phyloP scores from a whole-genome alignment of 2,329 filamentous ascomycete species.

The Aspergillus melleus region DNA sequence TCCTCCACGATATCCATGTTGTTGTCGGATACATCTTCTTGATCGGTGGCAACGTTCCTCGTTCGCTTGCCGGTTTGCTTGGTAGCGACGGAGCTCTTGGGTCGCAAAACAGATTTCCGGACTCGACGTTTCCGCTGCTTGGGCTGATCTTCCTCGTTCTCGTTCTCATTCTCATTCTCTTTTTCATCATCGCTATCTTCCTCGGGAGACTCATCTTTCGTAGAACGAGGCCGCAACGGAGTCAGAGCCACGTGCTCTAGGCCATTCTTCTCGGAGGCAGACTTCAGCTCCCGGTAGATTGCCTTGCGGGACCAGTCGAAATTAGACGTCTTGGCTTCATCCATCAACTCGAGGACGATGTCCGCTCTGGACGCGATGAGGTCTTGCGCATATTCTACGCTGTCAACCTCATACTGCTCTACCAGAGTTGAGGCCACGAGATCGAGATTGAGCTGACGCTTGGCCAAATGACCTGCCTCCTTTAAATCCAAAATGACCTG shows the following conservation, averaged over 20 bases:
- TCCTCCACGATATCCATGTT: constrained; percentile 31
- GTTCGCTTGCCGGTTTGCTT: constrained; percentile 45
- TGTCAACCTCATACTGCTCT: constrained; percentile 36
- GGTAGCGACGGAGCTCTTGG: constrained; percentile 40
- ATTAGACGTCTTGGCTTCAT: constrained; percentile 35
- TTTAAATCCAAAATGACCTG: constrained; percentile 39
- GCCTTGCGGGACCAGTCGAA: constrained; percentile 44
- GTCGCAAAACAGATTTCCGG: constrained; percentile 47
- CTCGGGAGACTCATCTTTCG: constrained; percentile 32
- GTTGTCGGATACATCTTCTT: constrained; percentile 29
- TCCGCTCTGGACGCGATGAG: constrained; percentile 36
- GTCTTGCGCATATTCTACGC: constrained; percentile 36
- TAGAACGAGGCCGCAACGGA: constrained; percentile 32
- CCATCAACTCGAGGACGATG: constrained; percentile 36
- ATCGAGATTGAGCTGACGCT: constrained; percentile 41
- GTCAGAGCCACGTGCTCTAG: constrained; percentile 32
- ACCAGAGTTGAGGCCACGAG: constrained; percentile 32
- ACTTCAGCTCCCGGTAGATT: constrained; percentile 43
- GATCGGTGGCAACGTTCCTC: constrained; percentile 28
- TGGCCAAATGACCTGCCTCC: constrained; percentile 42
- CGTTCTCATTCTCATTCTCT: not conserved
- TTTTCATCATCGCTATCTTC: constrained; percentile 29
- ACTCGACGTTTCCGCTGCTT: constrained; percentile 29
- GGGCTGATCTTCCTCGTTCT: constrained; percentile 24
- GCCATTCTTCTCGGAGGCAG: constrained; percentile 28